Evolutionary conservation across 352 stramenopile genomes (phyloP), one percentile per base, ranked within the genome.

Genomic region (Phytophthora sp.): DNA sequence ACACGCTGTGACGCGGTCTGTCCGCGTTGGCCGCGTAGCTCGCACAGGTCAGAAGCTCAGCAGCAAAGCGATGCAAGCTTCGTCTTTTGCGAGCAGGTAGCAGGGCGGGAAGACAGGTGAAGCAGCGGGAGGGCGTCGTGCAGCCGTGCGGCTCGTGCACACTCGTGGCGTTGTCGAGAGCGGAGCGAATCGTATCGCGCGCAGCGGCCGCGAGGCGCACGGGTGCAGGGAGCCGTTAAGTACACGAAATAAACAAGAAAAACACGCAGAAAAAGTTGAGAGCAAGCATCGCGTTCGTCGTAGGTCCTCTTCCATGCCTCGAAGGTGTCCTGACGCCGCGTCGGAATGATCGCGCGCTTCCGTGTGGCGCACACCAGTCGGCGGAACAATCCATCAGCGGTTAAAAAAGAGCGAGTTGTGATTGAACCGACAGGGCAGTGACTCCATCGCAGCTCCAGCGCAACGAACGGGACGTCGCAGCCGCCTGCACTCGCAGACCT

Each of bases 371-470:
- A 20, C 26, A 5, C n/a, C 43, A 51, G n/a, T 38, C 43, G 9
- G n/a, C n/a, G n/a, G n/a, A n/a, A n/a, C n/a, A n/a, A n/a, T 35
- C 34, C 50, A 56, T 67, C 50, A 35, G 48, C 38, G 27, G 31
- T 41, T 61, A 41, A 66, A 55, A 66, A 66, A 67, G 51, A 67
- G 51, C 59, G 51, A 62, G 58, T 39, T n/a, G 20, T 32, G n/a
- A 21, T 45, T 62, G 34, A 54, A 63, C 44, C 27, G n/a, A 26
- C 55, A 30, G 42, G 23, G 34, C 52, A 28, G 34, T 17, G 11
- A 7, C 6, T 26, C 27, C 44, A 34, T 44, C 49, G 32, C 34
- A 48, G 49, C 35, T 56, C 26, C 27, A 30, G 26, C 43, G 56
- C 35, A 17, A 54, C 31, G 6, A 17, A 54, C 31, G 6, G 31